Conservation (phyloP, 441 rosid genomes). For the Populus tomentosa region DNA sequence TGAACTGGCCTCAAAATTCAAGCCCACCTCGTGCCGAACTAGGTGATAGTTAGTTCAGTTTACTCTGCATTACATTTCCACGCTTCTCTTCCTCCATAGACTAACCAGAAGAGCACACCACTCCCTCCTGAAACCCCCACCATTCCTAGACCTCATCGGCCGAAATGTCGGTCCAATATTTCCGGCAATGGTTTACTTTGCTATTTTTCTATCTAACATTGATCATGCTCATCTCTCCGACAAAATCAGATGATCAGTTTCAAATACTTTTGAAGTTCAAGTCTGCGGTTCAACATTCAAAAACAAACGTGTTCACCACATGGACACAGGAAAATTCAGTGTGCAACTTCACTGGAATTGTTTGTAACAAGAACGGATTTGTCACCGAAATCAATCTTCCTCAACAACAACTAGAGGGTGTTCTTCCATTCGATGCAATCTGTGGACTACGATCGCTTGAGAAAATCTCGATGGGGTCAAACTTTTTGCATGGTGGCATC, state of each 20-base stretch:
- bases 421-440: slow-evolving; percentile 47
- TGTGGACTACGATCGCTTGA: slow-evolving; percentile 50
- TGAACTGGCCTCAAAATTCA: slow-evolving; percentile 16
- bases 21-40: slow-evolving; percentile 24
- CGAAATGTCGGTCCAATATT: slow-evolving; percentile 25
- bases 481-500: slow-evolving; percentile 45
- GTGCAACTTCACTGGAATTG: slow-evolving; percentile 61
- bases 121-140: neutral
- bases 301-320: slow-evolving; percentile 34
- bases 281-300: slow-evolving; percentile 28
- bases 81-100: slow-evolving; percentile 6
- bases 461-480: slow-evolving; percentile 59
- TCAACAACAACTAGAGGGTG: slow-evolving; percentile 32
- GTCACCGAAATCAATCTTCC: slow-evolving; percentile 72
- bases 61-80: slow-evolving; percentile 10
- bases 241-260: slow-evolving; percentile 33
- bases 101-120: neutral
- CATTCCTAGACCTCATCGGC: neutral
- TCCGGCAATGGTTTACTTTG: slow-evolving; percentile 24
- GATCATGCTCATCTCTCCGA: slow-evolving; percentile 9
- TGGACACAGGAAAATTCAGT: slow-evolving; percentile 37
- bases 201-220: slow-evolving; percentile 22
- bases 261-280: slow-evolving; percentile 40
- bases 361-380: slow-evolving; percentile 33
- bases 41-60: neutral